Evolutionary conservation across 2,329 filamentous ascomycete genomes (phyloP).

Genomic region (Diaporthe caulivora): DNA sequence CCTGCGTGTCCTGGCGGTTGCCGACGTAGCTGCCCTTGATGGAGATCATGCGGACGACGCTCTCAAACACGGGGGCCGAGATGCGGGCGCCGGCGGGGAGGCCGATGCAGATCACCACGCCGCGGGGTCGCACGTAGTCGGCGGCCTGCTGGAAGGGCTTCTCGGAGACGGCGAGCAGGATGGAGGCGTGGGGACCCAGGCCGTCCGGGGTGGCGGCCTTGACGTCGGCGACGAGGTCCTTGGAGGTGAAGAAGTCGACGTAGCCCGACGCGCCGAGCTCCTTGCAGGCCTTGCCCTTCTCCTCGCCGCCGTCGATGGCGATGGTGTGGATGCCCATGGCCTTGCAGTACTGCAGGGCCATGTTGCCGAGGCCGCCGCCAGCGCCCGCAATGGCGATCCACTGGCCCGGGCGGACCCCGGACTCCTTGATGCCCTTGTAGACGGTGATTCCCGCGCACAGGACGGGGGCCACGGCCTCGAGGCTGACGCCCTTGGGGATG

Average conservation of each 20-base stretch:
- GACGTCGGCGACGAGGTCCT: slow-evolving; percentile 86
- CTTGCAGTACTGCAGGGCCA: slow-evolving; percentile 89
- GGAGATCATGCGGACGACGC: slow-evolving; percentile 88
- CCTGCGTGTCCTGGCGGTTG: slow-evolving; percentile 87
- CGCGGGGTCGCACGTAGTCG: slow-evolving; percentile 85
- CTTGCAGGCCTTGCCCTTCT: slow-evolving; percentile 80
- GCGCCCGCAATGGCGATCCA: slow-evolving; percentile 81
- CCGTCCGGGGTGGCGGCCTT: slow-evolving; percentile 84
- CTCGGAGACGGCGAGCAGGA: slow-evolving; percentile 88
- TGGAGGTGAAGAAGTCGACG: slow-evolving; percentile 83
- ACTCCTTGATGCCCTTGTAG: slow-evolving; percentile 83
- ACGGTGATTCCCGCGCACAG: slow-evolving; percentile 82
- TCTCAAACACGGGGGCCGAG: slow-evolving; percentile 88
- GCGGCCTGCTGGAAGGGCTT: slow-evolving; percentile 96
- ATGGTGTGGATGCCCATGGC: slow-evolving; percentile 88
- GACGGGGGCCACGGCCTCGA: slow-evolving; percentile 76
- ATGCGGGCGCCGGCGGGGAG: slow-evolving; percentile 85
- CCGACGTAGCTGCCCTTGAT: slow-evolving; percentile 97
- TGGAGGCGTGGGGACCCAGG: slow-evolving; percentile 86
- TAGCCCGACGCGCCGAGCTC: slow-evolving; percentile 79
- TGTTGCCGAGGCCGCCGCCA: slow-evolving; percentile 76
- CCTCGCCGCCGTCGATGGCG: slow-evolving; percentile 85
- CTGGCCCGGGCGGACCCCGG: slow-evolving; percentile 73
- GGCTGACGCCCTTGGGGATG: slow-evolving; percentile 71
- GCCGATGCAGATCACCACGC: slow-evolving; percentile 89